Evolutionary conservation across 257 asterid genomes (phyloP), one percentile per base, ranked within the genome.

Genomic region (Haberlea rhodopensis): DNA sequence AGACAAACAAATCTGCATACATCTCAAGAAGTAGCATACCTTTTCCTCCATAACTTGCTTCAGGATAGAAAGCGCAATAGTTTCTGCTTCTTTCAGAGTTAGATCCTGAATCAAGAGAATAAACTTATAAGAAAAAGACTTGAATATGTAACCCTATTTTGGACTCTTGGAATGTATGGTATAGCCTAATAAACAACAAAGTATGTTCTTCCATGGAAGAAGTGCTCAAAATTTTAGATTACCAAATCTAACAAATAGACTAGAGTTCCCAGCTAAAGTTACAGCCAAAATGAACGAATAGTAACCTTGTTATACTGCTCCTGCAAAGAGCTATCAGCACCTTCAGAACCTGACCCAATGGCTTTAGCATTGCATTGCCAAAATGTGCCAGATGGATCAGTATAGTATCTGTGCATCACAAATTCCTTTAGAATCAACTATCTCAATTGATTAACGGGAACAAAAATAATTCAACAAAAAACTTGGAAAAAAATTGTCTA

Each of bases 321-420:
- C 68, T 89, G 98, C 87, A 91, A 74, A 62, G 98, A 87, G 85
- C 98, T 91, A 74, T 91, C 98, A 70, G 98, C 98, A 24, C 98
- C 98, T 87, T 89, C 96, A 1, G 96, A 91, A 55, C 96, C 95
- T 16, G 96, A 89, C n/a, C 95, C 98, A 60, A 91, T 91, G 68
- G 98, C 96, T 69, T 91, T 91, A 56, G 96, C 96, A 74, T 85
- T 87, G 73, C 96, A 89, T 75, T 89, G 96, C 95, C 96, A 91
- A 83, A 91, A 91, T 27, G 98, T 91, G 37, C 96, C 98, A 6
- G 96, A 89, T 13, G 95, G 96, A 72, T 91, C 96, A 15, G 95
- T 91, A 16, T 87, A 80, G 76, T 89, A 91, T 57, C 96, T 91
- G 85, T 21, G 61, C 52, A 66, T 55, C 31, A 62, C 9, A 70